Base-by-base conservation (phyloP, 768 basidiomycete genomes). In the Hygrophorus russula region DNA sequence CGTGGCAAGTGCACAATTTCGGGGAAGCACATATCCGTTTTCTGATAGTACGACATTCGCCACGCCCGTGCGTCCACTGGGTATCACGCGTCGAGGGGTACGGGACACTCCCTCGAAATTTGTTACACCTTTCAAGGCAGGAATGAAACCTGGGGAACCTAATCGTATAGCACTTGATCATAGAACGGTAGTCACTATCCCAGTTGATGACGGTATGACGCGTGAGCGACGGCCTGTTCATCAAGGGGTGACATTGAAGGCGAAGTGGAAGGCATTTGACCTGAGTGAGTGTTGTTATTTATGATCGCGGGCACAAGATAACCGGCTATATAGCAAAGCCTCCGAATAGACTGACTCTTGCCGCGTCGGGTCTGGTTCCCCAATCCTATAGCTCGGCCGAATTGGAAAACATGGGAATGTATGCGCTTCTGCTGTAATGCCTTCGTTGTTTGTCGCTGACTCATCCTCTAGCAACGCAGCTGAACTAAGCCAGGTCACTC, bases 41-140 rank as follows among this genome's bases (percentile, higher is more conserved):
- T n/a, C n/a, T n/a, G n/a, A 14, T 37, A 19, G 5, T 11, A 47
- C 47, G 13, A 34, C 18, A 12, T 39, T 18, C 39, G 31, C 33
- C 19, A 43, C 53, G 18, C 49, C 56, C 18, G 44, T 29, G 35
- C 34, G 46, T 5, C 44, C 45, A 35, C 55, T 48, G 24, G 46
- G 39, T 14, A 18, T 36, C 17, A 31, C 33, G 29, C 40, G 28
- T 8, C 14, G 29, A 14, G 40, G 46, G 14, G 42, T 24, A 12
- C 8, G 48, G 18, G 56, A 47, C 24, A 57, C 59, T 5, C 59
- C 66, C 28, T 59, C 64, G 8, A 65, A 64, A 37, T 81, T 81
- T 47, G 58, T 70, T 5, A 81, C 79, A 1, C 80, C 80, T 0
- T 82, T 83, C 56, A 83, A 81, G 52, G 42, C 58, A 4, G 72